Evolutionary conservation across 2,329 filamentous ascomycete genomes (phyloP), one percentile per base, ranked within the genome.

Genomic region (Fonsecaea nubica): DNA sequence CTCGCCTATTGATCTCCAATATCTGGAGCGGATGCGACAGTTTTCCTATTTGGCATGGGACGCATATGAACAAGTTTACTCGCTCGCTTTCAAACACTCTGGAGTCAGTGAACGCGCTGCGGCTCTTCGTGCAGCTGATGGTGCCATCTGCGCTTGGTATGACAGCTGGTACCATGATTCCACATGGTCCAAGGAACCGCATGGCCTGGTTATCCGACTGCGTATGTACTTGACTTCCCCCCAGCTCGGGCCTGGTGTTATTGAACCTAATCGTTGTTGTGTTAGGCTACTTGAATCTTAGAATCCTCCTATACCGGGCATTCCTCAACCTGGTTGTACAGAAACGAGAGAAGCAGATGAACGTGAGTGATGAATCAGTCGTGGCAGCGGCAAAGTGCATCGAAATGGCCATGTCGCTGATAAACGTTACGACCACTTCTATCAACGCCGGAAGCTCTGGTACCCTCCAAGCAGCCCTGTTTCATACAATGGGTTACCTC

Each of bases 41-140:
- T 61, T 65, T 36, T 65, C 63, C 5, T 53, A 60, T n/a, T 25
- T 65, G n/a, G 42, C 63, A n/a, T 60, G 56, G 56, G 63, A 65
- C 42, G 63, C 57, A 6, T 65, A 65, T 61, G 63, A 65, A 48
- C 35, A 59, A 45, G 63, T 65, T 18, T 65, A 65, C 40, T 55
- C 56, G 30, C 48, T 65, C 13, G 33, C 63, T 3, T 55, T 40
- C 38, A 60, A 54, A 35, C 45, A 55, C n/a, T 32, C 50, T 13
- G 38, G 42, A 30, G 48, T 45, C 10, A 36, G 25, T 18, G 56
- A 65, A 45, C 40, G 63, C 2, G 52, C 50, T 9, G 45, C 32
- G 9, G 63, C 56, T 7, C 56, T 65, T 35, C 40, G 36, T n/a
- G 48, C 30, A 6, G 42, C 56, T 3, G 63, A 65, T 56, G 25